A percentile compares a stretch with the other conserved stretches of the same genome.
phyloP scores from a whole-genome alignment of 768 basidiomycete species.

The Tephrocybe sp. region DNA sequence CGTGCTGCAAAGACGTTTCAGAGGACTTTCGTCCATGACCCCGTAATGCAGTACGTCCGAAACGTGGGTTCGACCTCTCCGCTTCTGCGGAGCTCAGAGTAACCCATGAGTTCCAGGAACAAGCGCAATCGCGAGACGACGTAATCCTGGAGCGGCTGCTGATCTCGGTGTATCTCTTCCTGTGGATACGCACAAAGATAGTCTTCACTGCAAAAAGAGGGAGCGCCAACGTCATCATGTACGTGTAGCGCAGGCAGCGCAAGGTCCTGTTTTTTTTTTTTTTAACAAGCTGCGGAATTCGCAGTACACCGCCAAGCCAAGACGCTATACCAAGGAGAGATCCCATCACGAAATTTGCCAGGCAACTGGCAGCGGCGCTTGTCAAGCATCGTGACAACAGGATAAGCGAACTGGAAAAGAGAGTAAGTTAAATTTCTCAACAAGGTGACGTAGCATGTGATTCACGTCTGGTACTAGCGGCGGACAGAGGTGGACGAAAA shows the following conservation, averaged over 20 bases:
- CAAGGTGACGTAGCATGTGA: not conserved
- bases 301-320: not conserved
- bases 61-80: constrained; percentile 5
- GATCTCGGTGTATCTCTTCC: constrained; percentile 4
- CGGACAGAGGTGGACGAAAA: constrained; percentile 20
- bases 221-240: constrained; percentile 23
- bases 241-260: not conserved
- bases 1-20: constrained; percentile 22
- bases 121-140: not conserved
- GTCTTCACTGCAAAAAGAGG: constrained; percentile 25
- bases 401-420: constrained; percentile 3
- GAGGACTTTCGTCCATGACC: constrained; percentile 17
- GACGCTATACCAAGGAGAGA: not conserved
- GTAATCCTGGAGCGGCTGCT: constrained; percentile 3
- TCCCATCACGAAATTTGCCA: not conserved
- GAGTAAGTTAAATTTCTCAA: constrained; percentile 3
- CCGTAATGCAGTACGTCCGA: constrained; percentile 20
- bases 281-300: not conserved
- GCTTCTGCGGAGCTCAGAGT: not conserved
- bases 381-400: not conserved
- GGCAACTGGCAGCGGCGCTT: not conserved
- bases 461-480: constrained; percentile 13
- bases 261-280: not conserved
- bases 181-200: constrained; percentile 22
- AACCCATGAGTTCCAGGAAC: constrained; percentile 3